Percentiles rank a stretch among this genome's conserved stretches.
phyloP scores from a whole-genome alignment of 2,329 filamentous ascomycete species.

The Thielaviopsis populi region DNA sequence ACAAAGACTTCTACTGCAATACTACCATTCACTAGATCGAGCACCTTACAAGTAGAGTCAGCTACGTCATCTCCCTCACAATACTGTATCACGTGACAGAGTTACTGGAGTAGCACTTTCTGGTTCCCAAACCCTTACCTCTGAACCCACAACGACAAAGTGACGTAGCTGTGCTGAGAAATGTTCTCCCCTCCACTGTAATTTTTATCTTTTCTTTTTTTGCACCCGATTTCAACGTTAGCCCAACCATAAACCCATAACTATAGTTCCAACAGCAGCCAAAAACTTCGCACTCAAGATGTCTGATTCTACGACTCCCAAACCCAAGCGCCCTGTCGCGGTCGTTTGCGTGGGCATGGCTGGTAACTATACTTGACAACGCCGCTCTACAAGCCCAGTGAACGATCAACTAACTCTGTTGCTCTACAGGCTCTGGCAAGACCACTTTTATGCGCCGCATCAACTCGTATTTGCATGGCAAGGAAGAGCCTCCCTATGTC shows the following conservation, averaged over 20 bases:
- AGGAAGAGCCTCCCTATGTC: constrained; percentile 75
- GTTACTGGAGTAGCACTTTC: too few relatives aligned
- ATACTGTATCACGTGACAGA: too few relatives aligned
- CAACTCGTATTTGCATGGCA: constrained; percentile 75
- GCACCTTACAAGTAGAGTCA: too few relatives aligned
- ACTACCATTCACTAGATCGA: too few relatives aligned
- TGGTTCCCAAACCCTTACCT: too few relatives aligned
- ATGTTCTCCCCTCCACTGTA: neutral
- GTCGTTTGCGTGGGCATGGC: constrained; percentile 97
- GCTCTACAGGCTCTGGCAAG: constrained; percentile 64
- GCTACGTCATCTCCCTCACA: too few relatives aligned
- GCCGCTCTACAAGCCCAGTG: neutral
- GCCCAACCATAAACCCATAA: too few relatives aligned
- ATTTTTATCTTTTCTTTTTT: neutral
- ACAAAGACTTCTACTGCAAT: too few relatives aligned
- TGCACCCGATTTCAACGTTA: too few relatives aligned
- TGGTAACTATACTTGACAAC: constrained; percentile 33
- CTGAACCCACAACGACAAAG: neutral
- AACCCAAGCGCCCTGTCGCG: constrained; percentile 42
- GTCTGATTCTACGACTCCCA: neutral
- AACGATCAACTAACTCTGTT: constrained; percentile 8
- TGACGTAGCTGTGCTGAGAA: neutral
- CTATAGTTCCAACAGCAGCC: too few relatives aligned
- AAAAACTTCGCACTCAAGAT: neutral
- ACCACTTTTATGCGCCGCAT: constrained; percentile 99